Evolutionary conservation across 2,329 filamentous ascomycete species (phyloP).

Genomic region (Alternaria triticimaculans): DNA sequence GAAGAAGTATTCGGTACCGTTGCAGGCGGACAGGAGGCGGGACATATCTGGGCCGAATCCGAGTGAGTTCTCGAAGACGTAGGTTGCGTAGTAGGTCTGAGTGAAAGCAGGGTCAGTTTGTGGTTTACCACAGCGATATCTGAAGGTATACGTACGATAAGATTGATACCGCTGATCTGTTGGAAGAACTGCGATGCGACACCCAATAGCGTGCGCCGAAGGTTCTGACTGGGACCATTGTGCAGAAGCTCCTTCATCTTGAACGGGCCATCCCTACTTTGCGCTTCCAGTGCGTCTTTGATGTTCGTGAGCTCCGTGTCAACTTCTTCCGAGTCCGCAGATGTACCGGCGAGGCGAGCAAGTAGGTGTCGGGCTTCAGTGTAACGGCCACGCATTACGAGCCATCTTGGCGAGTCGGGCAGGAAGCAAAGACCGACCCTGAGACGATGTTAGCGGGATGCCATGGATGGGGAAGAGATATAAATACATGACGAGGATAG

Average conservation of each 20-base stretch:
- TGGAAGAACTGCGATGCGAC: slow-evolving; percentile 58
- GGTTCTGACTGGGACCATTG: slow-evolving; percentile 53
- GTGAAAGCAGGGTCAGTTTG: background rate
- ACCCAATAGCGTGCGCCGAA: slow-evolving; percentile 51
- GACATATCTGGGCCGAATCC: slow-evolving; percentile 51
- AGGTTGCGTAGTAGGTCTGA: slow-evolving; percentile 34
- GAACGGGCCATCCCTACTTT: slow-evolving; percentile 46
- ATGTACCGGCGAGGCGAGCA: slow-evolving; percentile 11
- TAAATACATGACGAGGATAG: slow-evolving; percentile 11
- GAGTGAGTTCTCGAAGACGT: slow-evolving; percentile 56
- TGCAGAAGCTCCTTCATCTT: slow-evolving; percentile 46
- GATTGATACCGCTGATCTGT: slow-evolving; percentile 43
- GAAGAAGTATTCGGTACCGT: slow-evolving; percentile 54
- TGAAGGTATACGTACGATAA: slow-evolving; percentile 14
- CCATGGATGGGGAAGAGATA: too few relatives aligned
- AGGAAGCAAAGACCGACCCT: slow-evolving; percentile 17
- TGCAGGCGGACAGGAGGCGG: slow-evolving; percentile 46
- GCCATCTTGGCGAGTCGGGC: slow-evolving; percentile 52
- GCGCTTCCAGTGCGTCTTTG: slow-evolving; percentile 50
- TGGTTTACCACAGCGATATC: background rate
- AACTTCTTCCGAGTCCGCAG: slow-evolving; percentile 30
- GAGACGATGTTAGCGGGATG: background rate
- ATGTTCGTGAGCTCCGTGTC: slow-evolving; percentile 46
- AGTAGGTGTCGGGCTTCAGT: slow-evolving; percentile 40
- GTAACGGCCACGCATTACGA: slow-evolving; percentile 56